Evolutionary conservation across 192 early-diverging fungal genomes (phyloP), one percentile per base, ranked within the genome.

Genomic region (Gonapodya sp.): DNA sequence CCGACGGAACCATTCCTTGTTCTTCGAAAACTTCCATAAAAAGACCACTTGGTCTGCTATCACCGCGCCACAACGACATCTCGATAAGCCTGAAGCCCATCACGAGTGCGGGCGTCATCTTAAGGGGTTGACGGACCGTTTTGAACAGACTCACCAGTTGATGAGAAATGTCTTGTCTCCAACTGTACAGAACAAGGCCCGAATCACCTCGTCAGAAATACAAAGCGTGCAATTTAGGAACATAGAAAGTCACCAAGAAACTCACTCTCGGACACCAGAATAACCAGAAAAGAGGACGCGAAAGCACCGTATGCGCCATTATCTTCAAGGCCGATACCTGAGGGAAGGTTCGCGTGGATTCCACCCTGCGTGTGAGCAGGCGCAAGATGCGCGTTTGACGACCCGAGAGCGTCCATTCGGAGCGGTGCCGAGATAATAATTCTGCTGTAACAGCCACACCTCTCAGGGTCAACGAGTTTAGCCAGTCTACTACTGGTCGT

Each of bases 131-230:
- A n/a, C n/a, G n/a, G n/a, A n/a, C n/a, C n/a, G n/a, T n/a, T n/a
- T n/a, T n/a, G n/a, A n/a, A n/a, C n/a, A n/a, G 8, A 64, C 46
- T 8, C 24, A 64, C 46, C 46, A 18, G 34, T 77, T 77, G 80
- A 99, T 98, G 79, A 99, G 89, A 83, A 99, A 99, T 24, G 97
- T 99, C 86, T 99, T 99, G 91, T 99, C 97, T 79, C 97, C 97
- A 82, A 99, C 75, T 77, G 75, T 2, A 77, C 8, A 77, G 30
- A 34, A 16, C 8, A 8, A 8, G 46, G 46, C 46, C 46, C 8
- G 24, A 64, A 24, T 24, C 8, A 64, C 46, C 46, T 8, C 46
- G 46, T 24, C 8, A 64, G 46, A 64, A 24, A 24, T 2, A 77
- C 8, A 8, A 33, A 33, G 75, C 18, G 75, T 33, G 31, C 18